Conservation (phyloP, 495 filamentous ascomycete genomes). For the Usnea hakonensis region DNA sequence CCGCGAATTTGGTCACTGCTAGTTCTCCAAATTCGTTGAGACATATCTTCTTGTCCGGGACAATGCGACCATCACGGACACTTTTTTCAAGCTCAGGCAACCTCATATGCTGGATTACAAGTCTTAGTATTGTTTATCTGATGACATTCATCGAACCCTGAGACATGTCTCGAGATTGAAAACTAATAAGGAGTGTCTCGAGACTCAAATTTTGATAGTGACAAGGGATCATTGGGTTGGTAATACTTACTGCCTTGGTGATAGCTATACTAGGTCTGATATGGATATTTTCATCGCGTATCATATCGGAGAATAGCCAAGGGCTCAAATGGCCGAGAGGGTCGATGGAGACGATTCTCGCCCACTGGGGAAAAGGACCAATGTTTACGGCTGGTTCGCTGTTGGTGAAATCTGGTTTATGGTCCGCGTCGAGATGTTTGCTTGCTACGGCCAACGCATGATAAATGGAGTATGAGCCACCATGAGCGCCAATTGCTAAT, state of each 20-base stretch:
- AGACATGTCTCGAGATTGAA: neutral
- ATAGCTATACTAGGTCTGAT: slow-evolving; percentile 92
- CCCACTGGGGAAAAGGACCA: slow-evolving; percentile 87
- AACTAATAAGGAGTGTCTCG: neutral
- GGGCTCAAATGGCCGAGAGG: slow-evolving; percentile 85
- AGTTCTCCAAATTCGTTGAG: slow-evolving; percentile 77
- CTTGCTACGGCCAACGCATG: slow-evolving; percentile 89
- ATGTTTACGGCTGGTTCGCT: slow-evolving; percentile 84
- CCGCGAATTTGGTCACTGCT: slow-evolving; percentile 92
- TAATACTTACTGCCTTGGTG: slow-evolving; percentile 54
- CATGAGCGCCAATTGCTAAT: slow-evolving; percentile 68
- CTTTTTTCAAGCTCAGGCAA: slow-evolving; percentile 87
- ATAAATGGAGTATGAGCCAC: slow-evolving; percentile 96
- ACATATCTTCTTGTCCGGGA: slow-evolving; percentile 86
- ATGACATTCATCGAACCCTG: neutral
- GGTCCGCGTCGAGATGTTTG: slow-evolving; percentile 74
- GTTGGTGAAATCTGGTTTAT: slow-evolving; percentile 90
- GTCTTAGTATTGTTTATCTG: neutral
- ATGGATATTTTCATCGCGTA: slow-evolving; percentile 66
- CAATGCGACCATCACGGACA: slow-evolving; percentile 66
- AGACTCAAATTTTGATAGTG: neutral
- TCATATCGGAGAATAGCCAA: slow-evolving; percentile 64
- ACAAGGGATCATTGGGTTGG: neutral
- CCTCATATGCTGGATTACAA: slow-evolving; percentile 63
- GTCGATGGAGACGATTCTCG: slow-evolving; percentile 97